Percentiles rank a stretch among this genome's conserved stretches.
These are phyloP conservation scores for Lentithecium fluviatile DNA, from an alignment of 495 filamentous ascomycete genomes.

Conservation along the genomic window DNA sequence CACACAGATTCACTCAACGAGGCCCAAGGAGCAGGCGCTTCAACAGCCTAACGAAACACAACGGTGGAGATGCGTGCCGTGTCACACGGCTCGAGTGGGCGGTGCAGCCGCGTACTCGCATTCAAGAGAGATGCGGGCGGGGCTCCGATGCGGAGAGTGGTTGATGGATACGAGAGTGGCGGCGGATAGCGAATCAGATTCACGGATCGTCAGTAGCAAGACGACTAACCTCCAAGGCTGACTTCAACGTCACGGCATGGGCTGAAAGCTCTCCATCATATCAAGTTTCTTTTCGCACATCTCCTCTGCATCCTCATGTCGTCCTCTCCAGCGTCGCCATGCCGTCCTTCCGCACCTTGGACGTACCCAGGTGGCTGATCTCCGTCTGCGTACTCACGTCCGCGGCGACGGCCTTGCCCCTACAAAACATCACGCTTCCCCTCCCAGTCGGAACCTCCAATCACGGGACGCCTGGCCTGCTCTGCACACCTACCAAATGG, in stretches of 20 bases:
- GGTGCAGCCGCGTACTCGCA: background rate
- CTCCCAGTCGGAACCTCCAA: constrained; percentile 19
- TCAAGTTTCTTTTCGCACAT: background rate
- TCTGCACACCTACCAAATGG: constrained; percentile 33
- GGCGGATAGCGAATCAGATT: background rate
- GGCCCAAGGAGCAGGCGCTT: no score
- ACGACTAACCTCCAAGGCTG: background rate
- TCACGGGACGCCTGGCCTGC: constrained; percentile 17
- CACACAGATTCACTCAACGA: no score
- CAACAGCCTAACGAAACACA: no score
- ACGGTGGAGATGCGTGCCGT: no score
- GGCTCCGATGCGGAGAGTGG: background rate
- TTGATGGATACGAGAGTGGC: background rate
- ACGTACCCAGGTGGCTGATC: background rate
- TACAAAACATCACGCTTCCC: constrained; percentile 25
- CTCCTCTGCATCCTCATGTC: background rate
- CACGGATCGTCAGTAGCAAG: background rate
- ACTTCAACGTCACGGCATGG: background rate
- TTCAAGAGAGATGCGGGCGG: background rate
- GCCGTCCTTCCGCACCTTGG: background rate
- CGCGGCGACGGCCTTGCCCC: constrained; percentile 3
- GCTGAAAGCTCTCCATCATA: background rate
- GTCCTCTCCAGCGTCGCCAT: background rate
- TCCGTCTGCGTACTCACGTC: background rate
- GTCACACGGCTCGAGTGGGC: background rate